Conservation (phyloP, 2,329 filamentous ascomycete species). For the Paecilomyces sp. region DNA sequence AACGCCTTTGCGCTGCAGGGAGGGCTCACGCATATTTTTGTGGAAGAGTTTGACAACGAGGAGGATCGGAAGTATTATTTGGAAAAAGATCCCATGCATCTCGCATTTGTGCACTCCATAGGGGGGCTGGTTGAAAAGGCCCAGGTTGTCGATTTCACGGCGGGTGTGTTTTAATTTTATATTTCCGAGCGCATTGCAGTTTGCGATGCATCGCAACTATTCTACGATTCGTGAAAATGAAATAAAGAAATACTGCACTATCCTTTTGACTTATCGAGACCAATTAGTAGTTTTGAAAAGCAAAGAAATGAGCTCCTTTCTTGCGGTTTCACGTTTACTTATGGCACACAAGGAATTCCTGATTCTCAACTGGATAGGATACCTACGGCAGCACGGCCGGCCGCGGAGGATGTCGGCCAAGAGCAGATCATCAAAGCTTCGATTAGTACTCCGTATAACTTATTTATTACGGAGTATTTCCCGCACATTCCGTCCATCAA, state of each 20-base stretch:
- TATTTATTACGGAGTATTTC: background rate
- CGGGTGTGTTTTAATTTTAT: background rate
- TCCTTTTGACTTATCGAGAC: too few relatives aligned
- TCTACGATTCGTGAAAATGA: too few relatives aligned
- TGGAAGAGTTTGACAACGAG: constrained; percentile 53
- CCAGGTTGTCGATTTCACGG: background rate
- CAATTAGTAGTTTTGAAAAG: too few relatives aligned
- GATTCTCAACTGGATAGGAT: too few relatives aligned
- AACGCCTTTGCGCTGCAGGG: constrained; percentile 29
- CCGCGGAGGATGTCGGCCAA: background rate
- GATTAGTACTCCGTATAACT: too few relatives aligned
- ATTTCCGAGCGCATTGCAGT: background rate
- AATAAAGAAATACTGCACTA: too few relatives aligned
- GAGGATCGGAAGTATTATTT: constrained; percentile 60
- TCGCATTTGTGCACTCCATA: constrained; percentile 37
- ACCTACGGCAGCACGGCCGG: background rate
- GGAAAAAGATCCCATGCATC: constrained; percentile 53
- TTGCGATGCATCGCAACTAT: too few relatives aligned
- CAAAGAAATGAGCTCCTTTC: too few relatives aligned
- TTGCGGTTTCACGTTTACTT: too few relatives aligned
- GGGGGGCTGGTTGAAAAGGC: background rate
- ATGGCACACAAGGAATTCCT: too few relatives aligned
- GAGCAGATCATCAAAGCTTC: background rate
- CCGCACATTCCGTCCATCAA: background rate
- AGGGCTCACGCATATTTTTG: constrained; percentile 56